Base-by-base conservation (phyloP, 2,329 filamentous ascomycete species). In the Scleromitrula shiraiana region DNA sequence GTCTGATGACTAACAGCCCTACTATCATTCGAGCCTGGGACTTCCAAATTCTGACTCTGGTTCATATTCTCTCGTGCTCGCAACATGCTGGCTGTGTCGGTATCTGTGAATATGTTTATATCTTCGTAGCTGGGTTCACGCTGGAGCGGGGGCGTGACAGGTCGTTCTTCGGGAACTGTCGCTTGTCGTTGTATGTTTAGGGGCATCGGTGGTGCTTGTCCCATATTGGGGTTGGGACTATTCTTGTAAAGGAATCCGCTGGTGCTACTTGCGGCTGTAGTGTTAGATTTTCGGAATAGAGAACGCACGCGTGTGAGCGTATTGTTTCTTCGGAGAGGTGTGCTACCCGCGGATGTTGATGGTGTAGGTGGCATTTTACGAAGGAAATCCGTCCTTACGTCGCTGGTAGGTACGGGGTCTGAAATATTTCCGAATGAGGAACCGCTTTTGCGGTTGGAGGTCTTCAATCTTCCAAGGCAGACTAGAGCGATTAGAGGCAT, bases 71-170 rank as follows among this genome's bases (percentile, higher is more conserved):
- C 52, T 40, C 20, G 47, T 46, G 47, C 49, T 29, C 58, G 40
- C 29, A 62, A 39, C 8, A 56, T 49, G 4, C 59, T 65, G 20
- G 72, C 66, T 1, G 68, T 72, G 41, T 64, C 62, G 17, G 70
- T 69, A 54, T 76, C 74, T 1, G 72, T 72, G 49, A 75, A 77
- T 7, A 78, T 66, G 52, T 74, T 71, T 60, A 78, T 77, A 62
- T 70, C 71, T 59, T 74, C 70, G 43, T 64, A 68, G 56, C 69
- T 73, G 3, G 67, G 66, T 52, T 72, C 68, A n/a, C 68, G 63
- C 38, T 67, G 63, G 42, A 68, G 49, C 33, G 61, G 56, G 15
- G 66, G 68, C 26, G 65, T 68, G 30, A 59, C 53, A n/a, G 58
- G 61, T 4, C 51, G 49, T 19, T 27, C 23, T 14, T 35, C 26